A percentile compares a stretch with the other conserved stretches of the same genome.
These are phyloP conservation scores for Fusarium sp. DNA, from an alignment of 2,329 filamentous ascomycete genomes.

Conservation along the genomic window DNA sequence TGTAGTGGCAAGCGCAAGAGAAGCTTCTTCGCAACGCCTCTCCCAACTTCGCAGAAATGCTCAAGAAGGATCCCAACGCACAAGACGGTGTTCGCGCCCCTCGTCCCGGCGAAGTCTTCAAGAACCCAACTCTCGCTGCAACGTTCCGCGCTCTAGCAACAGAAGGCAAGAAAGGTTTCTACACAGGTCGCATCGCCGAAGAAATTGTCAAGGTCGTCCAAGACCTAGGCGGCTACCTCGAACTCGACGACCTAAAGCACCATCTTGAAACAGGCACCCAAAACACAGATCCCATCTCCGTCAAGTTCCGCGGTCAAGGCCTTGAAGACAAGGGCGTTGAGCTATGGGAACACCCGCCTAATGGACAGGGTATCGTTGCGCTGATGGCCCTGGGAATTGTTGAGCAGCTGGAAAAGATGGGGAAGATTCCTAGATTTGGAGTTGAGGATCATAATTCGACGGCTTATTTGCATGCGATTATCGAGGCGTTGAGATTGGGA, in stretches of 20 bases:
- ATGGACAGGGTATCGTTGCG: slow-evolving; percentile 94
- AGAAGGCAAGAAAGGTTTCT: slow-evolving; percentile 91
- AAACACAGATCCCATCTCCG: slow-evolving; percentile 84
- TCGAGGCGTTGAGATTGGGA: slow-evolving; percentile 87
- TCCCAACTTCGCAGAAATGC: slow-evolving; percentile 86
- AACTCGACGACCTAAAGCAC: slow-evolving; percentile 81
- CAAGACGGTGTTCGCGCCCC: slow-evolving; percentile 79
- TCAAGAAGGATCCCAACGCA: slow-evolving; percentile 79
- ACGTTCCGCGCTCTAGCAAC: slow-evolving; percentile 84
- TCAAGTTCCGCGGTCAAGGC: slow-evolving; percentile 78
- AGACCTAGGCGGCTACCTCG: slow-evolving; percentile 80
- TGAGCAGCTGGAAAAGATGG: slow-evolving; percentile 81
- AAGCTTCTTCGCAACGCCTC: slow-evolving; percentile 75
- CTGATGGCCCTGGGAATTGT: slow-evolving; percentile 94
- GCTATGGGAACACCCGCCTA: slow-evolving; percentile 96
- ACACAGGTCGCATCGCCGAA: slow-evolving; percentile 84
- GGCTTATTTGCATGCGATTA: slow-evolving; percentile 84
- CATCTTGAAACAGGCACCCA: slow-evolving; percentile 78
- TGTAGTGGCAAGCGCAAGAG: slow-evolving; percentile 79
- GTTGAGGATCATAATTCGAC: slow-evolving; percentile 82
- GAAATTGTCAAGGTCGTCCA: slow-evolving; percentile 82
- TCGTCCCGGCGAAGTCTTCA: slow-evolving; percentile 85
- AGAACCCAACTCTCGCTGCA: slow-evolving; percentile 80
- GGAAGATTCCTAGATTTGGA: slow-evolving; percentile 77
- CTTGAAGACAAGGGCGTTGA: slow-evolving; percentile 69